Evolutionary conservation across 495 filamentous ascomycete genomes (phyloP), one percentile per base, ranked within the genome.

Genomic region (Tirmania nivea): DNA sequence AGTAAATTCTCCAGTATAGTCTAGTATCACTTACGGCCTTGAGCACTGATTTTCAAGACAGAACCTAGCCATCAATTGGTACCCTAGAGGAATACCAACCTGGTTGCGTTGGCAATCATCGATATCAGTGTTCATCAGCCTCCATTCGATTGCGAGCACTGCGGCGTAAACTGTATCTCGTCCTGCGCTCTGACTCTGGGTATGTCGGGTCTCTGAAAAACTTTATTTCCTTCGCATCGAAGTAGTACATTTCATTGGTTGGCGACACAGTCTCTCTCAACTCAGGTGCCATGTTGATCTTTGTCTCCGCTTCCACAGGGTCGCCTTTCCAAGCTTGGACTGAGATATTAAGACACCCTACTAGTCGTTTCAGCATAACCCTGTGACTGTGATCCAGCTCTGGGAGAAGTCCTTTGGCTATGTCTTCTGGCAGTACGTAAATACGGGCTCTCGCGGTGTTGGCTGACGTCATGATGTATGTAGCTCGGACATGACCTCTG

Each of bases 391-490:
- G 12, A 19, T 19, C 39, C 17, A 45, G 12, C 17, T 45, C 39
- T 8, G 67, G 63, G n/a, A 78, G 65, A 14, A 60, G 54, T 19
- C 63, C 59, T 39, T 78, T 71, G 14, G 74, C 71, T 8, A 81
- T 69, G 68, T 86, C 78, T 48, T 80, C 75, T 10, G 82, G 78
- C 10, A 86, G 70, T 10, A 84, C 60, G 56, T 79, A 84, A 0
- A 90, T 66, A 25, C 77, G 74, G 11, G 80, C 59, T 45, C 58
- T 55, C 4, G 62, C 62, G 21, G 17, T 42, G 20, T n/a, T 51
- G 10, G 14, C 20, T 8, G 42, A 25, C 12, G 48, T 35, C 61
- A 61, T 64, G 17, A n/a, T 17, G 49, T 64, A 64, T 3, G 62
- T 64, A 21, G 57, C 63, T 25, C 62, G 52, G 34, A 59, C 10